Percentiles rank a stretch among this genome's conserved stretches.
These are phyloP conservation scores for Talaromyces stipitatus DNA, from an alignment of 495 filamentous ascomycete genomes.

Conservation along the genomic window DNA sequence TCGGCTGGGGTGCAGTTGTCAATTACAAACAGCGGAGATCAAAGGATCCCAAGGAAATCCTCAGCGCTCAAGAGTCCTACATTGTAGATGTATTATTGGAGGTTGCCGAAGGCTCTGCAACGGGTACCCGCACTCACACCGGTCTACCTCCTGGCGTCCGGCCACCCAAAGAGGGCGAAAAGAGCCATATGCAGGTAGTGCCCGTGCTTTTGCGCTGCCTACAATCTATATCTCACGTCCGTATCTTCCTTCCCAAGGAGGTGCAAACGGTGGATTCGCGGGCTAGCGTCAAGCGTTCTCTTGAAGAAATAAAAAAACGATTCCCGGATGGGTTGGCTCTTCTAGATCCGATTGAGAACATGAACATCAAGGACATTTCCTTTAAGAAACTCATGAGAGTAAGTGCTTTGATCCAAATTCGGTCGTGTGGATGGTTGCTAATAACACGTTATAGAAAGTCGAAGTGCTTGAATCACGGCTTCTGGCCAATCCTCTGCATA, in stretches of 20 bases:
- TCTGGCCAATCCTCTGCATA: conserved; percentile 81
- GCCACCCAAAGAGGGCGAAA: conserved; percentile 58
- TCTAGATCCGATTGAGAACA: conserved; percentile 89
- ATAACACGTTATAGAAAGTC: conserved; percentile 58
- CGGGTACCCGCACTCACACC: conserved; percentile 48
- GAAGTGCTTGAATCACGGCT: conserved; percentile 91
- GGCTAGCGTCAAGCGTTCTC: conserved; percentile 54
- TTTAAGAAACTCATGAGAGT: conserved; percentile 88
- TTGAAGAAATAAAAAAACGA: conserved; percentile 70
- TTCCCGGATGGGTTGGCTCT: conserved; percentile 90
- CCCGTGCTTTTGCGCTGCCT: conserved; percentile 81
- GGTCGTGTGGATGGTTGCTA: background rate
- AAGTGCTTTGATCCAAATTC: conserved; percentile 15
- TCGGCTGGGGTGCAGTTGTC: conserved; percentile 86
- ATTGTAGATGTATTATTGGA: conserved; percentile 74
- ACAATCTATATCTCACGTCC: conserved; percentile 65
- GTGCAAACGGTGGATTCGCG: conserved; percentile 52
- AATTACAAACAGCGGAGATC: conserved; percentile 55
- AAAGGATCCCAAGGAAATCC: conserved; percentile 55
- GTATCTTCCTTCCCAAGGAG: conserved; percentile 73
- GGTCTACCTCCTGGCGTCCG: conserved; percentile 57
- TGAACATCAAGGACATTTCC: conserved; percentile 81
- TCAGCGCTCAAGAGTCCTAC: conserved; percentile 62
- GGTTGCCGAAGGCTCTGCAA: conserved; percentile 52
- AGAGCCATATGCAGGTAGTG: conserved; percentile 71